Conservation (phyloP, 1,284 basidiomycete species). For the Ceratobasidium sp. region DNA sequence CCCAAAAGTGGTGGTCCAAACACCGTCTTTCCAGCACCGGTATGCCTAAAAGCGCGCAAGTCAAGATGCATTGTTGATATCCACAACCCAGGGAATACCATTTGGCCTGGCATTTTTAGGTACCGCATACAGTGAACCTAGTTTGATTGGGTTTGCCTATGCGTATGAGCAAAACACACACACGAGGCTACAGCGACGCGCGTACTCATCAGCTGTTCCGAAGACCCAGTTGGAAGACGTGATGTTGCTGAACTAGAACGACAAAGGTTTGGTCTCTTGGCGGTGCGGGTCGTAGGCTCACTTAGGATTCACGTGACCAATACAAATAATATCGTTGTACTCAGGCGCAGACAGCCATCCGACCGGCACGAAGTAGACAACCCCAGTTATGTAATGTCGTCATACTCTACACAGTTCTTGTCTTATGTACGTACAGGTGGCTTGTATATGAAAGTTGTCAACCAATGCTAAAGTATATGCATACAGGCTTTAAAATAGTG, state of each 20-base stretch:
- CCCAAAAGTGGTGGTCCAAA: background rate
- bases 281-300: background rate
- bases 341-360: too few species aligned
- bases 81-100: slow-evolving; percentile 59
- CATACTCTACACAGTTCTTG: too few species aligned
- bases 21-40: slow-evolving; percentile 37
- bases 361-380: too few species aligned
- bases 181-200: slow-evolving; percentile 61
- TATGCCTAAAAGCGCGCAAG: background rate
- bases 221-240: slow-evolving; percentile 68
- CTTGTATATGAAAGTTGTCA: too few species aligned
- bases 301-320: too few species aligned
- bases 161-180: slow-evolving; percentile 74
- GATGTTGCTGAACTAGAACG: background rate
- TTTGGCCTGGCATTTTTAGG: slow-evolving; percentile 72
- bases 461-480: too few species aligned
- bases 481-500: too few species aligned
- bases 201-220: slow-evolving; percentile 67
- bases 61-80: background rate
- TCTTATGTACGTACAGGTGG: too few species aligned
- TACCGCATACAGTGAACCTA: slow-evolving; percentile 69
- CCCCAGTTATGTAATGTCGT: too few species aligned
- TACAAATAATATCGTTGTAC: too few species aligned
- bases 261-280: background rate
- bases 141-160: slow-evolving; percentile 67